phyloP scores from a whole-genome alignment of 1,284 basidiomycete genomes.

The Volvariella surrecta region DNA sequence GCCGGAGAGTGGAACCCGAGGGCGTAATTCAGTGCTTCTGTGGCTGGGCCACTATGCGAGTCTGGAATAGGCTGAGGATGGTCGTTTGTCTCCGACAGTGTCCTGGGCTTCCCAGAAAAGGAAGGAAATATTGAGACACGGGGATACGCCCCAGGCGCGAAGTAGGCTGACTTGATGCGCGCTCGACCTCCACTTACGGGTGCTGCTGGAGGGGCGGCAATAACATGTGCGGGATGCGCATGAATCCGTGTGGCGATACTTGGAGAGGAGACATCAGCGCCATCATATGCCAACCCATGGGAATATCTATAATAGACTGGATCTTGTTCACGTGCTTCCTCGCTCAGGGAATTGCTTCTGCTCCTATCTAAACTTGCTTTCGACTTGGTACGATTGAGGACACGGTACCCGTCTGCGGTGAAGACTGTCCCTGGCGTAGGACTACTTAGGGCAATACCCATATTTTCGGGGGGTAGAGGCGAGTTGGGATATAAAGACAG shows the following conservation, averaged over 20 bases:
- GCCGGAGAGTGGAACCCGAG: conserved; percentile 41
- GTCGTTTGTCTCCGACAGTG: conserved; percentile 20
- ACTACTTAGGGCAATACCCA: conserved; percentile 36
- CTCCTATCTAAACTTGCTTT: conserved; percentile 25
- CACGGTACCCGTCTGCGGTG: conserved; percentile 35
- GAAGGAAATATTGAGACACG: conserved; percentile 34
- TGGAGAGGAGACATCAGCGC: conserved; percentile 42
- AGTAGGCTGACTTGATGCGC: conserved; percentile 62
- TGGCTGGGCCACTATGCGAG: conserved; percentile 20
- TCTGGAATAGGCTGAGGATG: conserved; percentile 37
- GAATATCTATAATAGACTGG: conserved; percentile 23
- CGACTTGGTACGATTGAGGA: conserved; percentile 26
- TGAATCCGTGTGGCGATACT: conserved; percentile 18
- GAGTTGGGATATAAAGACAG: conserved; percentile 45
- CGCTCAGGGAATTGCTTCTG: conserved; percentile 19
- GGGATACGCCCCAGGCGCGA: conserved; percentile 44
- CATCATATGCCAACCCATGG: conserved; percentile 43
- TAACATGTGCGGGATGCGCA: conserved; percentile 20
- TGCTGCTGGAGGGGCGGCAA: conserved; percentile 18
- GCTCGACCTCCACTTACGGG: conserved; percentile 38
- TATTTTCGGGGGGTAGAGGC: conserved; percentile 25
- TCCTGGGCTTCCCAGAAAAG: conserved; percentile 14
- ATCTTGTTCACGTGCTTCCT: conserved; percentile 14
- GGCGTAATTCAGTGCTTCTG: conserved; percentile 34
- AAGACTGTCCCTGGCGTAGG: conserved; percentile 23